These are phyloP conservation scores for Epichloe gansuensis DNA, from an alignment of 2,329 filamentous ascomycete genomes.

Conservation along the genomic window DNA sequence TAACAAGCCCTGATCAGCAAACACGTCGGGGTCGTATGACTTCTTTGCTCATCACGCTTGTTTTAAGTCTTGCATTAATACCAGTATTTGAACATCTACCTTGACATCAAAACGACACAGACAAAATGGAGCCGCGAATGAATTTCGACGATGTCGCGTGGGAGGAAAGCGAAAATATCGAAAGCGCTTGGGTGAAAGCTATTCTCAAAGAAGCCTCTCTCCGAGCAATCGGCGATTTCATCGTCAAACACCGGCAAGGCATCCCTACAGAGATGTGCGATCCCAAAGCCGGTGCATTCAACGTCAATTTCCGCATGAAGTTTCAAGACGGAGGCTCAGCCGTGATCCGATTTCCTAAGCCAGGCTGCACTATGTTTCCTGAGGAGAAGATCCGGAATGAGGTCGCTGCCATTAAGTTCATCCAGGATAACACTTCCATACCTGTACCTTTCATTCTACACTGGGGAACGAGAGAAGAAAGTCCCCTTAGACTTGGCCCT, in stretches of 20 bases:
- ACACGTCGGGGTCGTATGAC: too few relatives aligned
- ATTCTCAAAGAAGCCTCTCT: too few relatives aligned
- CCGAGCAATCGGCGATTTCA: not conserved
- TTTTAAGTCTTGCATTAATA: too few relatives aligned
- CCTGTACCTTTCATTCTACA: constrained; percentile 7
- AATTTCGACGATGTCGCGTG: too few relatives aligned
- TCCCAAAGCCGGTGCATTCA: constrained; percentile 4
- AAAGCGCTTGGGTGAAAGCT: too few relatives aligned
- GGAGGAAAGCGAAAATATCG: too few relatives aligned
- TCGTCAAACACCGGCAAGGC: constrained; percentile 3
- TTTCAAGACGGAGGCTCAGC: constrained; percentile 4
- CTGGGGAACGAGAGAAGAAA: constrained; percentile 7
- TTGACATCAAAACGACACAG: too few relatives aligned
- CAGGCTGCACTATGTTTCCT: constrained; percentile 6
- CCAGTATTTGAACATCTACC: too few relatives aligned
- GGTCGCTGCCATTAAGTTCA: constrained; percentile 6
- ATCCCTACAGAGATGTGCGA: constrained; percentile 1
- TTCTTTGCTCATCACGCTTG: too few relatives aligned
- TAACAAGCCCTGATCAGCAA: too few relatives aligned
- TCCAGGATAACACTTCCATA: constrained; percentile 7
- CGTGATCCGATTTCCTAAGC: constrained; percentile 6
- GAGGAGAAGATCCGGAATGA: constrained; percentile 8
- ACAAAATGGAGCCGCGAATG: not conserved
- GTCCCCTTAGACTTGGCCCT: constrained; percentile 5
- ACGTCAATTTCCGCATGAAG: constrained; percentile 6